Base-by-base conservation (phyloP, 1,284 basidiomycete genomes). In the Ustilago nuda region DNA sequence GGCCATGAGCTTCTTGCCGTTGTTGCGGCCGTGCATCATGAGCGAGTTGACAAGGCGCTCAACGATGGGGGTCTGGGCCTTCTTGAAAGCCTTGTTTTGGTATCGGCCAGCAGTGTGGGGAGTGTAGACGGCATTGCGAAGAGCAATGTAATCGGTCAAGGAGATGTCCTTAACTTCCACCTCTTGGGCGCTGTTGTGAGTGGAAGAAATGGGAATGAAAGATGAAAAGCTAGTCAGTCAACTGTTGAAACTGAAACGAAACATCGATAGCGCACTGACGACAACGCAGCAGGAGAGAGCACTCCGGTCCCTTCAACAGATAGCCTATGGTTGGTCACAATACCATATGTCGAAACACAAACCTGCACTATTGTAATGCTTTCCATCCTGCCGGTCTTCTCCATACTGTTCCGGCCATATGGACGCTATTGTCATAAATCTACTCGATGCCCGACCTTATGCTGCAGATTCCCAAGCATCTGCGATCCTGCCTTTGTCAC, bases 11-110 rank as follows among this genome's bases (percentile, higher is more conserved):
- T 99, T 99, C 91, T 99, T 99, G 87, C 97, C 97, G 90, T 97
- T 99, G 93, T 99, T 99, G 88, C 97, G 95, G 82, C 97, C 97
- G 90, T 99, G 98, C 96, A 99, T 99, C 97, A 99, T 85, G 68
- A 85, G 79, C 94, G 93, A 93, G 91, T 98, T 96, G 80, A 99
- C 96, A 83, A 99, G 90, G 86, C 96, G 94, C 89, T 99, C 96
- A 84, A 99, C 97, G 87, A 99, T 97, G 86, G 97, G 97, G 96
- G 99, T 99, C 88, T 97, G 94, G 23, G 95, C 95, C 92, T 99
- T 99, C 91, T 96, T 97, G 92, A 99, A 99, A 88, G 98, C 95
- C 90, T 98, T 98, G 91, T 95, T 95, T 87, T 95, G 94, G 88
- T 98, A 99, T 88, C 97, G 94, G 82, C 97, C 97, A 82, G 96